phyloP scores from a whole-genome alignment of 2,329 filamentous ascomycete genomes.

The Pseudogymnoascus destructans region DNA sequence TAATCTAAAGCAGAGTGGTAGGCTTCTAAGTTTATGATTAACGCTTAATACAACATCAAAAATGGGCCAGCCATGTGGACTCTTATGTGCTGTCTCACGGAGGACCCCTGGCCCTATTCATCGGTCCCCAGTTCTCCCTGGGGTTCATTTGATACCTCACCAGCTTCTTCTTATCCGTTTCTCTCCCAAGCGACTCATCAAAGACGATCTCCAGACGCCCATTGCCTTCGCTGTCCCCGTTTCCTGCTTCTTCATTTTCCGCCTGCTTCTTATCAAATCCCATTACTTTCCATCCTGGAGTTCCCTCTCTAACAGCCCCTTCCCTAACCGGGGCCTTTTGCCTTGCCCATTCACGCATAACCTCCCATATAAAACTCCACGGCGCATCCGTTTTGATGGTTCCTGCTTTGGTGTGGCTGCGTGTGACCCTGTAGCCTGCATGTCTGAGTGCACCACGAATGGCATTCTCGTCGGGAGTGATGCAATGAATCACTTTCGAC shows the following conservation, averaged over 20 bases:
- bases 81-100: not conserved
- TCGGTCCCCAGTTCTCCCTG: slow-evolving; percentile 81
- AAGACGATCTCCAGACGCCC: slow-evolving; percentile 46
- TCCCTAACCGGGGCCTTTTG: slow-evolving; percentile 70
- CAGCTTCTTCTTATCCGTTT: slow-evolving; percentile 52
- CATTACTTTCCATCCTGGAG: slow-evolving; percentile 59
- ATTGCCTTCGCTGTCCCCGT: slow-evolving; percentile 22
- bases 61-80: not conserved
- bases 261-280: slow-evolving; percentile 25
- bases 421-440: slow-evolving; percentile 68
- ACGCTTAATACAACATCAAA: not conserved
- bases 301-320: slow-evolving; percentile 54
- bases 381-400: slow-evolving; percentile 91
- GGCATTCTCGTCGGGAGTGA: slow-evolving; percentile 65
- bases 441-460: slow-evolving; percentile 69
- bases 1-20: not conserved
- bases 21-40: not conserved
- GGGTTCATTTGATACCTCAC: slow-evolving; percentile 87
- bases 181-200: slow-evolving; percentile 63
- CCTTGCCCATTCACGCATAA: slow-evolving; percentile 83
- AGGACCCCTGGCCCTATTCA: slow-evolving; percentile 24
- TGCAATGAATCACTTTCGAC: slow-evolving; percentile 63
- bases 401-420: slow-evolving; percentile 79
- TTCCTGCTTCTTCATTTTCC: slow-evolving; percentile 14
- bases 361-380: slow-evolving; percentile 79